Percentiles rank a stretch among this genome's conserved stretches.
Evolutionary conservation across 129 eudicot species (phyloP).

Genomic region (Ambrosia artemisiifolia): DNA sequence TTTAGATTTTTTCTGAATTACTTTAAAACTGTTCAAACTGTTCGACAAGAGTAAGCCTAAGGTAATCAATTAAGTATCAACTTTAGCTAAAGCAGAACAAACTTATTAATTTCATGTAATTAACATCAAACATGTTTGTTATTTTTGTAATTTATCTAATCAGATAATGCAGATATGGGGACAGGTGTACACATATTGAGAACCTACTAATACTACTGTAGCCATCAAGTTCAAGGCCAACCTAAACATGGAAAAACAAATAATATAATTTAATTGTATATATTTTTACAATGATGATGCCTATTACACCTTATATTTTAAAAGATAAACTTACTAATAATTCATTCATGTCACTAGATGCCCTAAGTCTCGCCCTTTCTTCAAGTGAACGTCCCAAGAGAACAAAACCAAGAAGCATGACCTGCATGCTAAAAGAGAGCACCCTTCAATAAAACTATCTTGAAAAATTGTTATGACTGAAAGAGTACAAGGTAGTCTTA

Average conservation of each 20-base stretch:
- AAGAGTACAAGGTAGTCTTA: conserved; percentile 1
- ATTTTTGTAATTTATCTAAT: too few species aligned
- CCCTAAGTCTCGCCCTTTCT: conserved; percentile 90
- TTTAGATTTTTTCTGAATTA: neutral
- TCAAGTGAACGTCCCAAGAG: conserved; percentile 91
- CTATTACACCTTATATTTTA: neutral
- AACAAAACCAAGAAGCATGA: conserved; percentile 98
- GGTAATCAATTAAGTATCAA: neutral
- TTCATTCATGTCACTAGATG: conserved; percentile 95
- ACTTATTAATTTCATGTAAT: too few species aligned
- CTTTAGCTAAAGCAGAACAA: too few species aligned
- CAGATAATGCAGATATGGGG: too few species aligned
- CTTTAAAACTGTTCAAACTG: too few species aligned
- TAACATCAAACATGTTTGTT: neutral
- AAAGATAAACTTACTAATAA: conserved; percentile 62
- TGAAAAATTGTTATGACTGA: conserved; percentile 1
- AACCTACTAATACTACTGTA: too few species aligned
- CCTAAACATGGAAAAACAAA: neutral
- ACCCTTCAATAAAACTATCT: conserved; percentile 26
- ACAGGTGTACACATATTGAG: too few species aligned
- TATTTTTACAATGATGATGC: neutral
- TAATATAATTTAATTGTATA: neutral
- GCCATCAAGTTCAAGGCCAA: too few species aligned
- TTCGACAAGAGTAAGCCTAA: neutral
- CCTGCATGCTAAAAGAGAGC: conserved; percentile 67